Evolutionary conservation across 768 basidiomycete genomes (phyloP), one percentile per base, ranked within the genome.

Genomic region (Kwoniella bestiolae): DNA sequence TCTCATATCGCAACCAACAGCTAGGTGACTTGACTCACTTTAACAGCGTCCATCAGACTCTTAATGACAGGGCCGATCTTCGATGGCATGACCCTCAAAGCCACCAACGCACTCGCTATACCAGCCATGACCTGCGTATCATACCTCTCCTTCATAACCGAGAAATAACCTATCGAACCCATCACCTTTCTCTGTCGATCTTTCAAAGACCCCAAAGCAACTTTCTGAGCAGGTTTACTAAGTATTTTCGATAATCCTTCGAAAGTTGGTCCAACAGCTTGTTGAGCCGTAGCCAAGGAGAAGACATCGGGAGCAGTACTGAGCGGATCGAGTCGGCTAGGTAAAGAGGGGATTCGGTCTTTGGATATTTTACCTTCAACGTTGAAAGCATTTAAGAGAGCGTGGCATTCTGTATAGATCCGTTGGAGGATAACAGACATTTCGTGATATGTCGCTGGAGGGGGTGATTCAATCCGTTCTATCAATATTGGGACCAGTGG

Each of bases 61-160:
- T 94, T 94, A 47, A 99, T 93, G 52, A 99, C 88, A 0, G 96
- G 94, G 72, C 92, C 95, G 67, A 98, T 89, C 82, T 96, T 97
- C 66, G 92, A 88, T 0, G 96, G 95, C 11, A 92, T 88, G 34
- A 87, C 87, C 76, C 86, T 85, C 69, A 97, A 87, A 7, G 93
- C 90, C 12, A 99, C 89, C 69, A 94, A 90, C 0, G 94, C 92
- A 1, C 91, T 90, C 7, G 94, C 92, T 73, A 96, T 90, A 0
- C 92, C 88, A 6, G 96, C 92, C 1, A 88, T 89, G 21, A 97
- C 89, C 45, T 93, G 90, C 23, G 87, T 86, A 69, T 97, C 94
- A 75, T 94, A 87, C 73, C 90, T 89, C 29, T 85, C 85, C 82
- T 95, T 97, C 68, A 90, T 85, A 65, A 91, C 89, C 45, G 86